These are phyloP conservation scores for Solanum clarkiae DNA, from an alignment of 257 asterid genomes.

Conservation along the genomic window DNA sequence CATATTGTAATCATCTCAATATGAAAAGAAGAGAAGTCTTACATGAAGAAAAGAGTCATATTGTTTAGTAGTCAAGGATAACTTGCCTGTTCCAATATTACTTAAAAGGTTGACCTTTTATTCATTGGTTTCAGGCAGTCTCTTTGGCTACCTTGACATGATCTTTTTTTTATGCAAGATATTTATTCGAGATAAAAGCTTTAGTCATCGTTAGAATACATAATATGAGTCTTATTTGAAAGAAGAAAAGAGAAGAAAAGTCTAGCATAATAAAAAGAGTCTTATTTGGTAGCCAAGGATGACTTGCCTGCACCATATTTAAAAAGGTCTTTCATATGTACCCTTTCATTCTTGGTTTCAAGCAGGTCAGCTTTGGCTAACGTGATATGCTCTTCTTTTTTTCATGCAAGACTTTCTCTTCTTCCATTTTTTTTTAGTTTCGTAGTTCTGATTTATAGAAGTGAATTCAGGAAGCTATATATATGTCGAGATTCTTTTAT, in stretches of 20 bases:
- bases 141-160: neutral
- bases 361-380: neutral
- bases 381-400: neutral
- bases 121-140: neutral
- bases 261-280: neutral
- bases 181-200: neutral
- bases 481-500: too few species aligned
- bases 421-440: neutral
- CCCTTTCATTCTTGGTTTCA: neutral
- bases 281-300: neutral
- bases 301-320: neutral
- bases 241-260: neutral
- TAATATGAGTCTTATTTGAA: neutral
- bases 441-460: neutral
- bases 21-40: neutral
- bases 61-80: neutral
- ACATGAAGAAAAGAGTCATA: neutral
- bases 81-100: neutral
- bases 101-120: neutral
- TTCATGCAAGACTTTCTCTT: neutral
- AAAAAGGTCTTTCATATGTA: neutral
- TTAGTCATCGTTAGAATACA: neutral
- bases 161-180: neutral
- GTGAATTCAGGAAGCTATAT: too few species aligned
- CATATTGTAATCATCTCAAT: neutral